Evolutionary conservation across 2,329 filamentous ascomycete genomes (phyloP).

Genomic region (Chaetomium sp.): DNA sequence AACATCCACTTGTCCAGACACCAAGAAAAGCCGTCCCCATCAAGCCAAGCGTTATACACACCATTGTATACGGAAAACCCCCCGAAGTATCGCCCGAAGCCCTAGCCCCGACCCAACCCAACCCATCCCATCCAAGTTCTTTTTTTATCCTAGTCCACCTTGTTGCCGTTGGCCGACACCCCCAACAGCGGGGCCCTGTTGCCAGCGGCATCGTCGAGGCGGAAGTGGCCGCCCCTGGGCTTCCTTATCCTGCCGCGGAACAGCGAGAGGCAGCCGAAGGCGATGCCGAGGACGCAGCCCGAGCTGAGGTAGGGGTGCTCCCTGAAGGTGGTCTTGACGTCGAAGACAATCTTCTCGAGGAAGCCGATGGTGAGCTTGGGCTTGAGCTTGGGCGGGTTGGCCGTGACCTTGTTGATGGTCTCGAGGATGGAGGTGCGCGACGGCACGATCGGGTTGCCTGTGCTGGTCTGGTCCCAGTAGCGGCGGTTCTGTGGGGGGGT

Average conservation of each 20-base stretch:
- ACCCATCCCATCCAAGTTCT: conserved; percentile 8
- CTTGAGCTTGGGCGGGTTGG: conserved; percentile 69
- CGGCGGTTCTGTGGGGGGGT: conserved; percentile 68
- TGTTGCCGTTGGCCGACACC: conserved; percentile 23
- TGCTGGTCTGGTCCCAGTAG: conserved; percentile 92
- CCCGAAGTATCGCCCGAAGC: conserved; percentile 11
- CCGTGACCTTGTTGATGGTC: conserved; percentile 72
- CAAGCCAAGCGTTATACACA: conserved; percentile 8
- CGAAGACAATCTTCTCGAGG: conserved; percentile 71
- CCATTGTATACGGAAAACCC: not conserved
- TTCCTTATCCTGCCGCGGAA: conserved; percentile 55
- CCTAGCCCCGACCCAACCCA: conserved; percentile 1
- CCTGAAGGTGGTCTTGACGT: conserved; percentile 59
- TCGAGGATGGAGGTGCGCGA: conserved; percentile 90
- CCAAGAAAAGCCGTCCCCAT: not conserved
- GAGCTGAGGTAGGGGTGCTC: conserved; percentile 63
- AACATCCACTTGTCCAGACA: conserved; percentile 4
- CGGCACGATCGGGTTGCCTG: conserved; percentile 85
- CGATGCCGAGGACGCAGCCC: conserved; percentile 59
- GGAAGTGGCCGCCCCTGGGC: conserved; percentile 61
- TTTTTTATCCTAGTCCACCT: conserved; percentile 24
- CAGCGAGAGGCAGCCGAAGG: conserved; percentile 56
- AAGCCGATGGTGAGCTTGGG: conserved; percentile 76
- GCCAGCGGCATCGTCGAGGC: conserved; percentile 58
- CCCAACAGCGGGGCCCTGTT: conserved; percentile 40